These are phyloP conservation scores for Phaeodactylum tricornutum DNA, from an alignment of 108 stramenopile species.

Conservation along the genomic window DNA sequence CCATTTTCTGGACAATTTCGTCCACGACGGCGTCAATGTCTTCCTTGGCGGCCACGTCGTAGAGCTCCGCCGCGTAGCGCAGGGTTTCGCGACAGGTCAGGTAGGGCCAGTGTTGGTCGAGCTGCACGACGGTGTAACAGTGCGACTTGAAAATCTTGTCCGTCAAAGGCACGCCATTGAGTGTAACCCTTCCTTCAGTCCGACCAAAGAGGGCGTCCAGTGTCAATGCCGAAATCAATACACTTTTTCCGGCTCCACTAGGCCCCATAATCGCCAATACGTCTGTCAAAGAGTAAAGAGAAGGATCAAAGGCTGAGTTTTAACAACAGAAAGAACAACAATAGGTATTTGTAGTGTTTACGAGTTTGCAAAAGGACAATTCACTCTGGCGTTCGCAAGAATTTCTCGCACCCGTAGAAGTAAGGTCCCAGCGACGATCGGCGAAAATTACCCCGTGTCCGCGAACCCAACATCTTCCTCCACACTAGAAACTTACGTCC, in stretches of 20 bases:
- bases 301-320: background rate
- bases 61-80: slow-evolving; percentile 14
- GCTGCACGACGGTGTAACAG: slow-evolving; percentile 21
- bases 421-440: background rate
- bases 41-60: slow-evolving; percentile 11
- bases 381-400: background rate
- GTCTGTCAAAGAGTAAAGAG: slow-evolving; percentile 3
- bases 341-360: background rate
- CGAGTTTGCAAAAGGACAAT: background rate
- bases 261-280: slow-evolving; percentile 26
- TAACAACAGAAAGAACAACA: background rate
- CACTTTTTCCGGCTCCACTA: slow-evolving; percentile 20
- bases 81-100: slow-evolving; percentile 21
- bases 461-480: background rate
- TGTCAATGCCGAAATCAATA: slow-evolving; percentile 15
- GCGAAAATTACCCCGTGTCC: background rate
- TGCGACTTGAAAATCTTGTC: slow-evolving; percentile 17
- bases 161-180: slow-evolving; percentile 19
- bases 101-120: slow-evolving; percentile 25
- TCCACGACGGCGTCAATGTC: background rate
- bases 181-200: slow-evolving; percentile 13
- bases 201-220: slow-evolving; percentile 20
- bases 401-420: background rate
- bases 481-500: slow-evolving; percentile 21
- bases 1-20: slow-evolving; percentile 23